These are phyloP conservation scores for Aspergillus calidoustus DNA, from an alignment of 2,329 filamentous ascomycete species.

Conservation along the genomic window DNA sequence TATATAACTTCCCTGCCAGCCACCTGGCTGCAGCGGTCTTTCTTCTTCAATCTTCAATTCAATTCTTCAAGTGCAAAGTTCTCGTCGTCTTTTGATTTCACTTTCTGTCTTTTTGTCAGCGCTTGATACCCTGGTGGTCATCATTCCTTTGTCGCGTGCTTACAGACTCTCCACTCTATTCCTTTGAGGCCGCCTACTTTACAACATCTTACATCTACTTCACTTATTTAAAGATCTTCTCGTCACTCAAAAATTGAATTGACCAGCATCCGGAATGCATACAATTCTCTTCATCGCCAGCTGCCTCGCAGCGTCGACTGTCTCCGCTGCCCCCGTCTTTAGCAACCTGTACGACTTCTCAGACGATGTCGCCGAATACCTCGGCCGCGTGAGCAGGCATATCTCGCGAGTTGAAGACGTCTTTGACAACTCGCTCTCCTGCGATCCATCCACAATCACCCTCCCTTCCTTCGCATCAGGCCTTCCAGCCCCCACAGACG, in stretches of 20 bases:
- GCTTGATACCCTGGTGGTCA: constrained; percentile 13
- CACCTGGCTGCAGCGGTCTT: neutral
- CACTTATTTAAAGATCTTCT: neutral
- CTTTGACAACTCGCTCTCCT: constrained; percentile 28
- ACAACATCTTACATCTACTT: neutral
- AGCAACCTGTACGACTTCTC: constrained; percentile 44
- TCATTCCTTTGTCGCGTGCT: constrained; percentile 6
- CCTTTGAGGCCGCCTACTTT: neutral
- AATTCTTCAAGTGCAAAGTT: constrained; percentile 10
- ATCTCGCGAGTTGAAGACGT: constrained; percentile 36
- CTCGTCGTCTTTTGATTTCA: neutral
- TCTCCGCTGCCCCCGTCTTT: constrained; percentile 40
- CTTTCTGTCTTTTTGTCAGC: constrained; percentile 8
- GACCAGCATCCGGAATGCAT: constrained; percentile 25
- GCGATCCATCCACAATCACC: constrained; percentile 39
- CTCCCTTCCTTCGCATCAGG: constrained; percentile 57
- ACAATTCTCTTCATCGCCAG: constrained; percentile 31
- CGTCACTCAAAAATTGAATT: neutral
- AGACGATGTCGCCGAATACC: constrained; percentile 46
- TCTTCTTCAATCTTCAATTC: constrained; percentile 5
- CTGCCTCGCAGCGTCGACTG: constrained; percentile 37
- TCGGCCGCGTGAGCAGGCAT: constrained; percentile 44
- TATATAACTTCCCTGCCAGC: constrained; percentile 17
- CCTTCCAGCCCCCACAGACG: constrained; percentile 62
- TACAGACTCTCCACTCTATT: neutral